These are phyloP conservation scores for Penicillium waksmanii DNA, from an alignment of 495 filamentous ascomycete genomes.

Conservation along the genomic window DNA sequence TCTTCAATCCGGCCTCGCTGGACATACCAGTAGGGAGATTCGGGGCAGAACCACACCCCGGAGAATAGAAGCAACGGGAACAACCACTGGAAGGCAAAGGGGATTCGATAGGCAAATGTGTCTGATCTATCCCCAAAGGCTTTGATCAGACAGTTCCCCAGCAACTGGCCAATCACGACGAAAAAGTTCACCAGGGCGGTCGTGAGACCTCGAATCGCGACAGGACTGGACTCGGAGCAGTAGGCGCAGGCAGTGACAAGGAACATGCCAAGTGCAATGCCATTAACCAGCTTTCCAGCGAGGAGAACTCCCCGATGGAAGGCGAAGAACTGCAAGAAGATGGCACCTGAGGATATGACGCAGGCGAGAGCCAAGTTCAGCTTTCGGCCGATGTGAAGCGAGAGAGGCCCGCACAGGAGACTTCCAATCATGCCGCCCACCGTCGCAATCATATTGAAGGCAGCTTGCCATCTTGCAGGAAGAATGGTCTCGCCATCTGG, in stretches of 20 bases:
- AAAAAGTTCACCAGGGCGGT: constrained; percentile 42
- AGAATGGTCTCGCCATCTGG: constrained; percentile 30
- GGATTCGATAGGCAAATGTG: constrained; percentile 51
- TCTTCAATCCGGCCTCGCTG: constrained; percentile 54
- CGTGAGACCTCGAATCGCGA: constrained; percentile 41
- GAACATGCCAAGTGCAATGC: constrained; percentile 38
- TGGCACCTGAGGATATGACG: constrained; percentile 30
- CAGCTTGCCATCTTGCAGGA: constrained; percentile 39
- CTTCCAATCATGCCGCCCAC: constrained; percentile 41
- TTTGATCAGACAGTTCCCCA: constrained; percentile 40
- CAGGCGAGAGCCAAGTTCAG: constrained; percentile 21
- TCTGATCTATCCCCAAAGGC: constrained; percentile 31
- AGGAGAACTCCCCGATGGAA: constrained; percentile 30
- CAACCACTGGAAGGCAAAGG: constrained; percentile 63
- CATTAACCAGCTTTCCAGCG: constrained; percentile 37
- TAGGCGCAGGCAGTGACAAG: constrained; percentile 37
- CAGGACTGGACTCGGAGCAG: constrained; percentile 41
- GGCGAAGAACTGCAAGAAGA: constrained; percentile 35
- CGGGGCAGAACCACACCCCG: constrained; percentile 29
- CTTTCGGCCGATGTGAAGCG: constrained; percentile 33
- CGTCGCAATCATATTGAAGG: constrained; percentile 36
- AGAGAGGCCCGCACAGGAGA: constrained; percentile 33
- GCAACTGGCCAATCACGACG: constrained; percentile 41
- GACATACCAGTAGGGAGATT: constrained; percentile 45
- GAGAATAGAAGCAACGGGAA: constrained; percentile 50